Conservation (phyloP, 306 rosid genomes). For the Sophora flavescens region DNA sequence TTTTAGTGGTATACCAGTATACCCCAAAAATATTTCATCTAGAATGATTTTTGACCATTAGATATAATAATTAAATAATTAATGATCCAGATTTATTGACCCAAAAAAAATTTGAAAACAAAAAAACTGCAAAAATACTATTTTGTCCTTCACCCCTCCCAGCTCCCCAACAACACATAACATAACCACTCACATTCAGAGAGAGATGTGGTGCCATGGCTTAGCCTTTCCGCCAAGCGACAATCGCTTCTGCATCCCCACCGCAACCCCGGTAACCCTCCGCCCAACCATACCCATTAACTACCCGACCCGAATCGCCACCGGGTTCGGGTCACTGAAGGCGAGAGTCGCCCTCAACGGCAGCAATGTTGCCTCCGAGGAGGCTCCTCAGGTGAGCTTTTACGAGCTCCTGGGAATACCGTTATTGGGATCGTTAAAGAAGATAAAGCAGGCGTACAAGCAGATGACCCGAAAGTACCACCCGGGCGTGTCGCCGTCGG, state of each 20-base stretch:
- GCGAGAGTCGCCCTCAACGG: constrained; percentile 55
- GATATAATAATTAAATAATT: too few relatives aligned
- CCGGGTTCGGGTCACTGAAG: constrained; percentile 41
- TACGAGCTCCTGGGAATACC: constrained; percentile 82
- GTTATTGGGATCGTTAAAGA: constrained; percentile 66
- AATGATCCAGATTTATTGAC: too few relatives aligned
- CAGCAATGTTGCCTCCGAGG: constrained; percentile 48
- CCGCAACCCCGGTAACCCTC: constrained; percentile 27
- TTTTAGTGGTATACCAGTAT: too few relatives aligned
- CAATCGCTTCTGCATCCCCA: constrained; percentile 58
- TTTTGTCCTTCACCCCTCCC: too few relatives aligned
- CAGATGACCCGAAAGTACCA: constrained; percentile 85
- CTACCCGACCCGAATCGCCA: constrained; percentile 32
- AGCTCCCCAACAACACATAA: background rate
- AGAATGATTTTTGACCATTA: too few relatives aligned
- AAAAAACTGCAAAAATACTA: too few relatives aligned
- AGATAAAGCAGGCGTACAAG: constrained; percentile 90
- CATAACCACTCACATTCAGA: background rate
- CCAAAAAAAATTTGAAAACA: too few relatives aligned
- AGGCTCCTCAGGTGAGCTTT: constrained; percentile 52
- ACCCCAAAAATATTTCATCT: too few relatives aligned
- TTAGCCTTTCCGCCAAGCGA: constrained; percentile 61
- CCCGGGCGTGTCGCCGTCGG: constrained; percentile 95
- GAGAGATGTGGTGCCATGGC: constrained; percentile 63
- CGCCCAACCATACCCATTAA: constrained; percentile 27